phyloP scores from a whole-genome alignment of 2,329 filamentous ascomycete species.

The Neofusicoccum ribis region DNA sequence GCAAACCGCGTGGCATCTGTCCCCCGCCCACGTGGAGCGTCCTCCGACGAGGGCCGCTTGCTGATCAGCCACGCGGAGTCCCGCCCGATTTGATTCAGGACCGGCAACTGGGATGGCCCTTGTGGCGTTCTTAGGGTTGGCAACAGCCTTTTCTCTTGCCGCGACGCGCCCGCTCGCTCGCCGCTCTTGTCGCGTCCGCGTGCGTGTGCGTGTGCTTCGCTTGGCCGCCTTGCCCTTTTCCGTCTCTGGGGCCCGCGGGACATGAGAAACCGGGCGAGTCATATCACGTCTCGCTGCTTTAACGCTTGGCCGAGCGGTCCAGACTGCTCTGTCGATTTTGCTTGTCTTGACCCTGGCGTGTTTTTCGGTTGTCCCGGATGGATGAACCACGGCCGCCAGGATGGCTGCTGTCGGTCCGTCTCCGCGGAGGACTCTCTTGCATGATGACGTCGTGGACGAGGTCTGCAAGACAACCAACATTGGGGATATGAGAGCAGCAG shows the following conservation, averaged over 20 bases:
- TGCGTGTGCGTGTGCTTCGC: not conserved
- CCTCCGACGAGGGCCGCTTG: conserved; percentile 10
- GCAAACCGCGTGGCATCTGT: conserved; percentile 14
- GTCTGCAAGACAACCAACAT: too few relatives aligned
- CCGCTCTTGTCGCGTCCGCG: too few relatives aligned
- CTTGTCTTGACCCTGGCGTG: not conserved
- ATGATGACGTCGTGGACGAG: not conserved
- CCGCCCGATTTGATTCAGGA: not conserved
- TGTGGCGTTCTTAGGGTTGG: not conserved
- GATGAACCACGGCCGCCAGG: not conserved
- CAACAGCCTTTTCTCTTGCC: not conserved
- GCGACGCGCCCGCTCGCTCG: not conserved
- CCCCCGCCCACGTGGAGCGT: conserved; percentile 12
- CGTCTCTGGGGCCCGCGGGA: not conserved
- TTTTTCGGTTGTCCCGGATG: not conserved
- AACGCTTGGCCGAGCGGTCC: not conserved
- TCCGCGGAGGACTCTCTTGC: not conserved
- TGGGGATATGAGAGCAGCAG: not conserved
- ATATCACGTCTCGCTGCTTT: conserved; percentile 8
- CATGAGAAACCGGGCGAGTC: not conserved
- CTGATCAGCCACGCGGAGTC: conserved; percentile 14
- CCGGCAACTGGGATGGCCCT: not conserved
- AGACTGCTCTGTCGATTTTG: conserved; percentile 1
- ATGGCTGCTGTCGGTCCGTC: not conserved
- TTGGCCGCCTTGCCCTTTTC: not conserved